phyloP scores from a whole-genome alignment of 176 grass and related monocot species.

The Carex parvula region DNA sequence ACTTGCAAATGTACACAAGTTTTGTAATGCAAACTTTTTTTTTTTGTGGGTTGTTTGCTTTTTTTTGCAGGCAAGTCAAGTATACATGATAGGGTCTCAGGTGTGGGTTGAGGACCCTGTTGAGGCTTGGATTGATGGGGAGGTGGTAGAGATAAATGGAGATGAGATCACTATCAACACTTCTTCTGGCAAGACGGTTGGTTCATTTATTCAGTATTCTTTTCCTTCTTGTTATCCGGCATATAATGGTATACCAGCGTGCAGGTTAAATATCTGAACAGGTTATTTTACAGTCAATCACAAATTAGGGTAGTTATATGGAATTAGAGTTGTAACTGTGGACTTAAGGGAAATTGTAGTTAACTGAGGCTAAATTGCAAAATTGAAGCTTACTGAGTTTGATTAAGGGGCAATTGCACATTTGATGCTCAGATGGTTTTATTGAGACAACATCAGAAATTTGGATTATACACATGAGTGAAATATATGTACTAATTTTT shows the following conservation, averaged over 20 bases:
- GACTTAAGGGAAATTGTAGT: neutral
- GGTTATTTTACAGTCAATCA: neutral
- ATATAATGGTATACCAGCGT: neutral
- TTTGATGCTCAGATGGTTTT: neutral
- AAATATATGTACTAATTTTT: conserved; percentile 28
- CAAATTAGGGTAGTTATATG: neutral
- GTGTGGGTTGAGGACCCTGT: conserved; percentile 87
- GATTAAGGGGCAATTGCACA: neutral
- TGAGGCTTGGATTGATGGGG: conserved; percentile 89
- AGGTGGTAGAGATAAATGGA: conserved; percentile 58
- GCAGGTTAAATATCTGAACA: neutral
- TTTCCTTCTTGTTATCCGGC: neutral
- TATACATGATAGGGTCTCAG: conserved; percentile 55
- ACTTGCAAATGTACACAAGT: neutral
- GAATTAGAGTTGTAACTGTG: neutral
- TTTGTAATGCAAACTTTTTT: neutral
- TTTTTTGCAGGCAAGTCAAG: conserved; percentile 51
- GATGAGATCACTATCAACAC: conserved; percentile 55
- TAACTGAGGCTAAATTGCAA: neutral
- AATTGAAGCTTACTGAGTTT: neutral
- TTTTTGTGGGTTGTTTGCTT: neutral
- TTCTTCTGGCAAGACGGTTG: conserved; percentile 70
- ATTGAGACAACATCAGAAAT: neutral
- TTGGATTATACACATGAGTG: neutral
- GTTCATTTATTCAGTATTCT: conserved; percentile 11